A percentile compares a stretch with the other conserved stretches of the same genome.
Evolutionary conservation across 768 basidiomycete genomes (phyloP).

Genomic region (Tubosaeta sp.): DNA sequence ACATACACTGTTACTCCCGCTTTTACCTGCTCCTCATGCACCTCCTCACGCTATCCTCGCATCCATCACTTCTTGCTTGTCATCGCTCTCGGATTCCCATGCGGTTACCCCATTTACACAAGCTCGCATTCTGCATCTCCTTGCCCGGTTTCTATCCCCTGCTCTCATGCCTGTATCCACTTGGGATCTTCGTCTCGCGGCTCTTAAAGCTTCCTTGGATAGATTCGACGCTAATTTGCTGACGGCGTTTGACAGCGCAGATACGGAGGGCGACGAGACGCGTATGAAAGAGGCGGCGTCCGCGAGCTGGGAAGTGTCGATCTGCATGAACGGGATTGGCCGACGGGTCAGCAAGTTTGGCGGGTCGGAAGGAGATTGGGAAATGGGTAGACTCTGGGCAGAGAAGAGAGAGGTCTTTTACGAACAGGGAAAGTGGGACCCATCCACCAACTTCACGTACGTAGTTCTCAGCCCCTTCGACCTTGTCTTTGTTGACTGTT

Average conservation of each 20-base stretch:
- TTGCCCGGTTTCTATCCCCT: slow-evolving; percentile 72
- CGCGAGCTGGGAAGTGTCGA: slow-evolving; percentile 83
- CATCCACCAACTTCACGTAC: slow-evolving; percentile 78
- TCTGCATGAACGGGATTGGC: slow-evolving; percentile 34
- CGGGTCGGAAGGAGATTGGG: slow-evolving; percentile 55
- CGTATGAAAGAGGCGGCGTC: slow-evolving; percentile 80
- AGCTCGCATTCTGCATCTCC: slow-evolving; percentile 65
- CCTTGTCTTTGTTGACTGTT: background rate
- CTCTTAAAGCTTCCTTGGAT: slow-evolving; percentile 76
- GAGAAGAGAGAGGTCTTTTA: slow-evolving; percentile 96
- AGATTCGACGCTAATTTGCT: slow-evolving; percentile 84
- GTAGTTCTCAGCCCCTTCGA: slow-evolving; percentile 18
- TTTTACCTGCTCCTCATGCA: slow-evolving; percentile 53
- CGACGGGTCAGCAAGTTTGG: slow-evolving; percentile 2
- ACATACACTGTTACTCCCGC: slow-evolving; percentile 57
- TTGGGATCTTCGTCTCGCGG: slow-evolving; percentile 58
- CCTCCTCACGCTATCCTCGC: slow-evolving; percentile 67
- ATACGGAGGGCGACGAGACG: slow-evolving; percentile 64
- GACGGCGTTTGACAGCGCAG: slow-evolving; percentile 86
- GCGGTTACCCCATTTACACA: slow-evolving; percentile 46
- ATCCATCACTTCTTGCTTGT: slow-evolving; percentile 40
- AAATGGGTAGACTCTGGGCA: slow-evolving; percentile 92
- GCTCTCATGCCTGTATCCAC: slow-evolving; percentile 63
- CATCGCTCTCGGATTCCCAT: slow-evolving; percentile 33
- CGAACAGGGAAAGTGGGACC: slow-evolving; percentile 73